Percentiles rank a stretch among this genome's conserved stretches.
phyloP scores from a whole-genome alignment of 2,329 filamentous ascomycete genomes.

The Sporothrix luriei region DNA sequence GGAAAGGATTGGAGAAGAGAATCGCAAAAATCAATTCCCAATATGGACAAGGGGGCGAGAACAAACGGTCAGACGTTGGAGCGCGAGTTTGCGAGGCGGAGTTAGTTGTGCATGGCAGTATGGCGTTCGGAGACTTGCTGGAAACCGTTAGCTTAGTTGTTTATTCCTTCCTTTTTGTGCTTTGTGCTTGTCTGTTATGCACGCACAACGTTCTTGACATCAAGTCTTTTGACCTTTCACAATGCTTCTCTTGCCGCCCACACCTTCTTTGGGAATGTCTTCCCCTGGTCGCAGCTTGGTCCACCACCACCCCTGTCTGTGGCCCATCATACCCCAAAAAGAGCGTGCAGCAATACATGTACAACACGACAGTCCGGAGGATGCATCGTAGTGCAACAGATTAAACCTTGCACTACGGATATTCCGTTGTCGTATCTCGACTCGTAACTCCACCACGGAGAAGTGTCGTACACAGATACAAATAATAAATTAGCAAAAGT shows the following conservation, averaged over 20 bases:
- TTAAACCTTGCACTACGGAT: neutral
- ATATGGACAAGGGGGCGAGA: constrained; percentile 3
- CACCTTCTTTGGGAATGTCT: constrained; percentile 12
- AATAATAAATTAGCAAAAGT: too few species aligned
- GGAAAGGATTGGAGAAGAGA: neutral
- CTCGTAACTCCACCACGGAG: neutral
- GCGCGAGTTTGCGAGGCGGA: constrained; percentile 1
- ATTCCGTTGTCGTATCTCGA: neutral
- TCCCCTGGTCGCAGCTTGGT: constrained; percentile 31
- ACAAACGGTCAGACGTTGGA: constrained; percentile 18
- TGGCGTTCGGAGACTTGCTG: constrained; percentile 22
- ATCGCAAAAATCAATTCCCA: neutral
- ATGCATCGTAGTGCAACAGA: neutral
- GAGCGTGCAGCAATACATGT: neutral
- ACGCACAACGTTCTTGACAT: constrained; percentile 19
- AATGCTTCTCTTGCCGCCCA: constrained; percentile 49
- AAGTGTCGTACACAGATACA: constrained; percentile 2
- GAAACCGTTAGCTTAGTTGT: constrained; percentile 23
- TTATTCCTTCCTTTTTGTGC: neutral
- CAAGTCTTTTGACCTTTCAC: constrained; percentile 46
- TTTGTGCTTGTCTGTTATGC: constrained; percentile 27
- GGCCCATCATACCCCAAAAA: constrained; percentile 13
- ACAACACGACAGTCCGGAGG: constrained; percentile 12
- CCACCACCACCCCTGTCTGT: constrained; percentile 16
- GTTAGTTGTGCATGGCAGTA: constrained; percentile 14